Evolutionary conservation across 2,329 filamentous ascomycete species (phyloP).

Genomic region (Pseudogymnoascus sp.): DNA sequence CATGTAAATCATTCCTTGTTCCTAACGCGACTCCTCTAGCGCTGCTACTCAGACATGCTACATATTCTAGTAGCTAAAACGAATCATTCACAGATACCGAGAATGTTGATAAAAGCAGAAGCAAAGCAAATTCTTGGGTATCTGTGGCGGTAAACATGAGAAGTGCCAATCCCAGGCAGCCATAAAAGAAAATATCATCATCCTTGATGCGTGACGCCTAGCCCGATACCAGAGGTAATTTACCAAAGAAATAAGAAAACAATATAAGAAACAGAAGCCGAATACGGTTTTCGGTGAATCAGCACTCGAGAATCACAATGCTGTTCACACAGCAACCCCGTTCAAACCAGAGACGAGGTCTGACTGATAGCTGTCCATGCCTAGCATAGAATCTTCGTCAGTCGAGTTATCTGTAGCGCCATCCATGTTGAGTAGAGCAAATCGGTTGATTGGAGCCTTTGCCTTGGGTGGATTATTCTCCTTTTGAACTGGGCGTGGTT

Average conservation of each 20-base stretch:
- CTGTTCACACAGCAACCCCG: background rate
- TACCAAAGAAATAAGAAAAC: background rate
- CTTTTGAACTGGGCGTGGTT: conserved; percentile 22
- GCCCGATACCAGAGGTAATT: background rate
- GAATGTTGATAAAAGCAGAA: background rate
- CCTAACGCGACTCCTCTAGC: background rate
- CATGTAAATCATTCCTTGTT: background rate
- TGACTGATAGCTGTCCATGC: background rate
- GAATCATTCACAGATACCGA: background rate
- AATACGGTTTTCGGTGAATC: background rate
- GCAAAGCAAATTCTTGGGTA: conserved; percentile 2
- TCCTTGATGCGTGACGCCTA: background rate
- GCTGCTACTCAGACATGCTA: background rate
- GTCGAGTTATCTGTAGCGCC: conserved; percentile 18
- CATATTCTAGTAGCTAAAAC: background rate
- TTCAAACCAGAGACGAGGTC: background rate
- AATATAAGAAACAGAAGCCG: background rate
- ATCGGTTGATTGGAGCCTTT: conserved; percentile 48
- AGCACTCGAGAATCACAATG: background rate
- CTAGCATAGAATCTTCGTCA: background rate
- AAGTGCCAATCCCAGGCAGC: background rate
- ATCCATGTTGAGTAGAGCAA: conserved; percentile 50
- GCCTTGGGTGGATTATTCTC: conserved; percentile 30
- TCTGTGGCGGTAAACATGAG: background rate
- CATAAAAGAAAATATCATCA: background rate